Evolutionary conservation across 352 stramenopile species (phyloP).

Genomic region (Globisporangium echinulatum): DNA sequence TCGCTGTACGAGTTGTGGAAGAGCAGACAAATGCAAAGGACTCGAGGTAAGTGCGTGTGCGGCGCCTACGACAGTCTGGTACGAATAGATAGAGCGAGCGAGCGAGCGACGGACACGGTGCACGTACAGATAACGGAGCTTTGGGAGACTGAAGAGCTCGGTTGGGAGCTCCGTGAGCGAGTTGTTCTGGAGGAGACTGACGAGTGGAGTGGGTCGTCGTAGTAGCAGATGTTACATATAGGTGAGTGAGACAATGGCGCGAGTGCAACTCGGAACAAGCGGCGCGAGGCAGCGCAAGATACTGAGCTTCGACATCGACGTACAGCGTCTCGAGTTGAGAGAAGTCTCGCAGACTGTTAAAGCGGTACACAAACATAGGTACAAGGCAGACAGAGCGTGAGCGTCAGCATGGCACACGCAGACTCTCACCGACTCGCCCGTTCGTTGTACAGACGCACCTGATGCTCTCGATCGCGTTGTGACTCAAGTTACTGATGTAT

Average conservation of each 20-base stretch:
- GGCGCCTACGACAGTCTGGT: not conserved
- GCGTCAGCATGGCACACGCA: too few relatives aligned
- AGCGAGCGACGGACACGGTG: not conserved
- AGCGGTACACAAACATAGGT: too few relatives aligned
- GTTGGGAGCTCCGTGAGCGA: slow-evolving; percentile 12
- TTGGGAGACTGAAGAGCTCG: slow-evolving; percentile 13
- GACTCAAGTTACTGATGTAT: slow-evolving; percentile 9
- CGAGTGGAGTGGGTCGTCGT: too few relatives aligned
- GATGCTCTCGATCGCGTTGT: slow-evolving; percentile 10
- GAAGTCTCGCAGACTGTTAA: slow-evolving; percentile 4
- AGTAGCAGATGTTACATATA: not conserved
- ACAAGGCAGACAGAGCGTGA: too few relatives aligned
- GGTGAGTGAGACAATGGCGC: too few relatives aligned
- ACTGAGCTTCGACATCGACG: not conserved
- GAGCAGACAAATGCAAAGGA: not conserved
- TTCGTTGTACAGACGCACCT: not conserved
- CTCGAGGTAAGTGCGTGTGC: not conserved
- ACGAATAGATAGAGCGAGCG: not conserved
- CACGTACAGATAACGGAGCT: slow-evolving; percentile 13
- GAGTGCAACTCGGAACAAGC: too few relatives aligned
- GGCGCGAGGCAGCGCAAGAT: too few relatives aligned
- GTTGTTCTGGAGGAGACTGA: slow-evolving; percentile 18
- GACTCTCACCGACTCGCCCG: too few relatives aligned
- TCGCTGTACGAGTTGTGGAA: slow-evolving; percentile 8
- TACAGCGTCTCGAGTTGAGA: slow-evolving; percentile 15